Base-by-base conservation (phyloP, 2,329 filamentous ascomycete genomes). In the Aspergillus novoparasiticus region DNA sequence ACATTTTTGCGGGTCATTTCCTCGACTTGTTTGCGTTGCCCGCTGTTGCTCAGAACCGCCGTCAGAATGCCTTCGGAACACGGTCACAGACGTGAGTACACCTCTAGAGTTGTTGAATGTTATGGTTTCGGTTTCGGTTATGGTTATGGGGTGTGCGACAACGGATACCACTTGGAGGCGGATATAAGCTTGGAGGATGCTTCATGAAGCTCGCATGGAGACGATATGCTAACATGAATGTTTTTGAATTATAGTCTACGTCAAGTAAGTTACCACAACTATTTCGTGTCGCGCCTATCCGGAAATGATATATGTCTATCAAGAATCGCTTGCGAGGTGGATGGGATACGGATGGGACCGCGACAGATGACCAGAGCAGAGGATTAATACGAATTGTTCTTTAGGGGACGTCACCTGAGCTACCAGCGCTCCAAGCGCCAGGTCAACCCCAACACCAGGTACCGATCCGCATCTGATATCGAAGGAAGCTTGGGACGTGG, bases 371-470 rank as follows among this genome's bases (percentile, higher is more conserved):
- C 53, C 23, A 58, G 64, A 66, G 68, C 67, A 72, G 71, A 69
- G 63, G 59, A 68, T 78, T 79, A 76, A 79, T 73, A 72, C 70
- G 70, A 67, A 66, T 72, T 71, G 69, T 63, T 73, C 39, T 70
- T 69, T 80, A 96, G 92, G 93, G 94, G 93, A 87, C 94, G 93
- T 85, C 94, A 98, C 90, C 86, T 98, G 85, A 94, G 91, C 86
- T 97, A 97, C 88, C 90, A 96, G 88, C 92, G 94, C 84, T 91
- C 90, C 82, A 94, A 96, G 87, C 91, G 92, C 85, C 90, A 87
- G 85, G 93, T 90, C 81, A 93, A 91, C 87, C 90, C 94, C 76
- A 90, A 90, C 85, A 96, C 92, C 77, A 92, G 78, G 79, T 80
- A 75, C 61, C 53, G 69, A 71, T 64, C 64, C 61, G 59, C 64